Conservation (phyloP, 1,284 basidiomycete species). For the Pseudozyma sp. region DNA sequence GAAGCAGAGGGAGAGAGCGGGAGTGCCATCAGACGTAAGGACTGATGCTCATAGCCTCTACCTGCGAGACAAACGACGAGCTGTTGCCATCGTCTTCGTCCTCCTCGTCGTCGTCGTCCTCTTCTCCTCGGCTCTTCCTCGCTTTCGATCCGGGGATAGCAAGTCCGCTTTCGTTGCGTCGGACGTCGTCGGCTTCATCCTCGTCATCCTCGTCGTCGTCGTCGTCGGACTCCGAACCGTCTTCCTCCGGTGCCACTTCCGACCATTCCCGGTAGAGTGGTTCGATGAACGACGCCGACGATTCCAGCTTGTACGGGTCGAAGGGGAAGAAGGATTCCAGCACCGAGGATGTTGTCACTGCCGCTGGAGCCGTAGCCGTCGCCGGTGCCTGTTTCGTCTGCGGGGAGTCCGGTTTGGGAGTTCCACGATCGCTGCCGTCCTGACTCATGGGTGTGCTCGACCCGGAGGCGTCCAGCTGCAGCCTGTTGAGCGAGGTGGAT, state of each 20-base stretch:
- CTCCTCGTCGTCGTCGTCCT: conserved; percentile 16
- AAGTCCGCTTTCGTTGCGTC: conserved; percentile 28
- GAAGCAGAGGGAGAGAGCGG: too few relatives aligned
- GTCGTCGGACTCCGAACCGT: conserved; percentile 53
- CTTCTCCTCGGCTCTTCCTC: not conserved
- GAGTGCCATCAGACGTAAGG: conserved; percentile 35
- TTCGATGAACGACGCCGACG: conserved; percentile 71
- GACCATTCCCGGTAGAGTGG: conserved; percentile 73
- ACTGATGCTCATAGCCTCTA: conserved; percentile 67
- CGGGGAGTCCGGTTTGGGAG: conserved; percentile 16
- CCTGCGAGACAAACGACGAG: conserved; percentile 58
- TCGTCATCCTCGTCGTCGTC: conserved; percentile 51
- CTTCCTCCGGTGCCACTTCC: conserved; percentile 70
- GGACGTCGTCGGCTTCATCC: conserved; percentile 31
- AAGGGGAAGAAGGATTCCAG: conserved; percentile 98
- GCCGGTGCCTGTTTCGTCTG: not conserved
- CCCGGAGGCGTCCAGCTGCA: conserved; percentile 25
- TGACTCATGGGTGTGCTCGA: conserved; percentile 38
- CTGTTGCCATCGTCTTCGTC: conserved; percentile 41
- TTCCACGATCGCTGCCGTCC: conserved; percentile 36
- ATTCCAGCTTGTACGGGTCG: conserved; percentile 91
- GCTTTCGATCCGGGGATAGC: conserved; percentile 28
- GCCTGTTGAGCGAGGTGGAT: conserved; percentile 30
- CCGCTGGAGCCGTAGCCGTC: conserved; percentile 3
- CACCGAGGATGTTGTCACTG: conserved; percentile 68